Evolutionary conservation across 305 asterid species (phyloP).

Genomic region (Rubia occidens): DNA sequence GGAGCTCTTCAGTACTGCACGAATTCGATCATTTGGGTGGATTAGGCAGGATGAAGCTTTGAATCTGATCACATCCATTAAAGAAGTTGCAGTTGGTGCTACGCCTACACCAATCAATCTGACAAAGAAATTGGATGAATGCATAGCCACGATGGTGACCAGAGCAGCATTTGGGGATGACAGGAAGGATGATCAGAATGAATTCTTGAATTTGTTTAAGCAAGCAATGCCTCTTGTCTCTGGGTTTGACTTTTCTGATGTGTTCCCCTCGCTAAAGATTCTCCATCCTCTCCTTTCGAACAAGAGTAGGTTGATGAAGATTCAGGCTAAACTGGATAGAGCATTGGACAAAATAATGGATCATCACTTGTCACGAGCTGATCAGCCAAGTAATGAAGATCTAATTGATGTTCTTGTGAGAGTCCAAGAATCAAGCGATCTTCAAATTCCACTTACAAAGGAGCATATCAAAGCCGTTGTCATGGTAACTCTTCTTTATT

Average conservation of each 20-base stretch:
- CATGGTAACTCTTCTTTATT: not conserved
- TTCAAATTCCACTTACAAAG: not conserved
- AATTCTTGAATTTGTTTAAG: not conserved
- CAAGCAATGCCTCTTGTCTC: not conserved
- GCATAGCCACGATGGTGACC: not conserved
- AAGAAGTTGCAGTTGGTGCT: not conserved
- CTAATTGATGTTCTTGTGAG: no score
- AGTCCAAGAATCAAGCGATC: not conserved
- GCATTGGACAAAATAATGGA: no score
- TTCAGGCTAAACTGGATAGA: no score
- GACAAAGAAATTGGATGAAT: not conserved
- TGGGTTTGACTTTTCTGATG: constrained; percentile 10
- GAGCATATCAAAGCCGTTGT: not conserved
- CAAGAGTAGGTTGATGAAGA: no score
- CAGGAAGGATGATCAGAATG: not conserved
- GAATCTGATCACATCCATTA: constrained; percentile 10
- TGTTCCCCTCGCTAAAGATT: not conserved
- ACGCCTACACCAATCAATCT: constrained; percentile 4
- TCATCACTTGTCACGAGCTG: no score
- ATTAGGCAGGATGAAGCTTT: constrained; percentile 14
- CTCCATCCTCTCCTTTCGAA: no score
- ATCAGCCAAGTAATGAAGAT: no score
- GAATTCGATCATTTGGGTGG: constrained; percentile 9
- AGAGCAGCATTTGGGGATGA: constrained; percentile 14
- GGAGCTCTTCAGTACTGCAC: constrained; percentile 14